Percentiles rank a stretch among this genome's conserved stretches.
These are phyloP conservation scores for Penicillium sp. DNA, from an alignment of 2,329 filamentous ascomycete species.

Conservation along the genomic window DNA sequence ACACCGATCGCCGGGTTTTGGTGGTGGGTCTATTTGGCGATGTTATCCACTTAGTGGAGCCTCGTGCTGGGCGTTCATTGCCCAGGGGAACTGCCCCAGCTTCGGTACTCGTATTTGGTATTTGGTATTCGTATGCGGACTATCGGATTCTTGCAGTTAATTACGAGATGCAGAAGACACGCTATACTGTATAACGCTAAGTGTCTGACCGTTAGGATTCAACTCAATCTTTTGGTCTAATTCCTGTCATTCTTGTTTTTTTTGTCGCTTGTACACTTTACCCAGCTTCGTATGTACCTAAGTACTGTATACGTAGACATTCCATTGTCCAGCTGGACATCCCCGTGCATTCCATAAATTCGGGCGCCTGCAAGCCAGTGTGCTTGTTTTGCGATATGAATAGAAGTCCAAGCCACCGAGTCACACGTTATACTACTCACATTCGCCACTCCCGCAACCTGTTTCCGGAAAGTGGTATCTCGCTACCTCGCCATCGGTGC, in stretches of 20 bases:
- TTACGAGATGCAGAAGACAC: no score
- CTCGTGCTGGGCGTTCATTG: slow-evolving; percentile 12
- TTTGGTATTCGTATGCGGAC: not conserved
- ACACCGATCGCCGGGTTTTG: slow-evolving; percentile 11
- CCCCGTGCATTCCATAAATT: not conserved
- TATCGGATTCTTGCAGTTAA: no score
- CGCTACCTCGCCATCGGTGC: not conserved
- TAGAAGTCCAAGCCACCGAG: not conserved
- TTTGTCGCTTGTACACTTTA: not conserved
- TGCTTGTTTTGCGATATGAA: not conserved
- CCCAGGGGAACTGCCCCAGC: not conserved
- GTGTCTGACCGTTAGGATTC: not conserved
- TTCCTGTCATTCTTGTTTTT: no score
- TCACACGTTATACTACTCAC: not conserved
- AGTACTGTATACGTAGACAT: not conserved
- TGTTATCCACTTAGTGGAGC: not conserved
- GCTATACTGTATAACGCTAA: no score
- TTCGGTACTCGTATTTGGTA: not conserved
- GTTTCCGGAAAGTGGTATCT: not conserved
- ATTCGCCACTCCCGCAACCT: not conserved
- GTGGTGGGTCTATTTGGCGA: not conserved
- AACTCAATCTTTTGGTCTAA: no score
- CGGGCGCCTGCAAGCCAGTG: not conserved
- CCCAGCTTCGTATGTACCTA: not conserved
- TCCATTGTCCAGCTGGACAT: not conserved